Evolutionary conservation across 257 asterid species (phyloP).

Genomic region (Apocynum venetum): DNA sequence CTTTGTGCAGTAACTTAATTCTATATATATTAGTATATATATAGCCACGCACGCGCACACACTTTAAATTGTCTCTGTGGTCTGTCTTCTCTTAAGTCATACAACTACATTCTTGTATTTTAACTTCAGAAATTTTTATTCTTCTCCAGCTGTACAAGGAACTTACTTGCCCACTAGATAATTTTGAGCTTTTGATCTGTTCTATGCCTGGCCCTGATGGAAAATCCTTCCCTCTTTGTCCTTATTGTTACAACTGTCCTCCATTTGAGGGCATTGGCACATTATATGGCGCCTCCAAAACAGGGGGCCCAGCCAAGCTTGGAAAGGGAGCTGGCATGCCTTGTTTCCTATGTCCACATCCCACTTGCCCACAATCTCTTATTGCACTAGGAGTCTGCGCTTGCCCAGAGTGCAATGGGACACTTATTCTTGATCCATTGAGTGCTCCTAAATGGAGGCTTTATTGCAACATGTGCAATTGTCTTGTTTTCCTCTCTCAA

Average conservation of each 20-base stretch:
- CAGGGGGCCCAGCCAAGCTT: conserved; percentile 34
- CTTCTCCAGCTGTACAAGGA: conserved; percentile 80
- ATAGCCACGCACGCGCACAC: no score
- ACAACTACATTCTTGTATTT: neutral
- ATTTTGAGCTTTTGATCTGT: conserved; percentile 76
- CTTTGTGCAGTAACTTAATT: neutral
- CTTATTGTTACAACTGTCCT: conserved; percentile 82
- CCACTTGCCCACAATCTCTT: conserved; percentile 81
- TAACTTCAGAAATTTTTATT: neutral
- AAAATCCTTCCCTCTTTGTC: conserved; percentile 81
- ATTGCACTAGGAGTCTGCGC: conserved; percentile 86
- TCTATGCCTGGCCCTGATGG: conserved; percentile 85
- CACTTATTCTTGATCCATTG: conserved; percentile 81
- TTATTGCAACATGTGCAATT: conserved; percentile 79
- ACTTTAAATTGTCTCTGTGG: neutral
- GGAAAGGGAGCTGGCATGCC: conserved; percentile 97
- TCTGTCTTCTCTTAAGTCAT: neutral
- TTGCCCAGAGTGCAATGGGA: conserved; percentile 90
- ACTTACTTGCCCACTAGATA: conserved; percentile 85
- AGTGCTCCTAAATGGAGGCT: conserved; percentile 93
- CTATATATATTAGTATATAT: neutral
- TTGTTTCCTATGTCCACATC: conserved; percentile 90
- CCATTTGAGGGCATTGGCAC: conserved; percentile 75
- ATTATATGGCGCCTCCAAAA: conserved; percentile 57
- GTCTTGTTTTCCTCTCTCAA: conserved; percentile 78